Evolutionary conservation across 2,329 filamentous ascomycete genomes (phyloP).

Genomic region (Microcera coccophila): DNA sequence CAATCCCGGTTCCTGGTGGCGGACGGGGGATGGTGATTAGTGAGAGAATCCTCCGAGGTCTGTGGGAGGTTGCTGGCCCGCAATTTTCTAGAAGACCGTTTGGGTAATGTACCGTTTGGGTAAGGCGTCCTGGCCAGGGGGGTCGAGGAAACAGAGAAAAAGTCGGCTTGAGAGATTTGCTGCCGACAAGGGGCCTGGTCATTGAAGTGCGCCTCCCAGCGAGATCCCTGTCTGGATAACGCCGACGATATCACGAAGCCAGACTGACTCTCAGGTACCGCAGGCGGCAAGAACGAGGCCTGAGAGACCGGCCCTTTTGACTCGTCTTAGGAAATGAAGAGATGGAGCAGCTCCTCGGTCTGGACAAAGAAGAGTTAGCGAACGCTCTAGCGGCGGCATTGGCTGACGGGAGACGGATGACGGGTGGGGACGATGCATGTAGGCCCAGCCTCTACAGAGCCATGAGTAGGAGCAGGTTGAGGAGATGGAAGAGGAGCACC

Average conservation of each 20-base stretch:
- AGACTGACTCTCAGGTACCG: conserved; percentile 9
- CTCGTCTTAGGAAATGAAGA: conserved; percentile 23
- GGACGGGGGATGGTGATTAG: conserved; percentile 25
- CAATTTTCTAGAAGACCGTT: conserved; percentile 34
- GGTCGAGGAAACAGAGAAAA: conserved; percentile 24
- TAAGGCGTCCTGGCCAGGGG: conserved; percentile 18
- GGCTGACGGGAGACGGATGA: conserved; percentile 19
- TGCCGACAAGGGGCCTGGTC: conserved; percentile 20
- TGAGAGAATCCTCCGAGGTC: conserved; percentile 32
- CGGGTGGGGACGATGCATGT: conserved; percentile 22
- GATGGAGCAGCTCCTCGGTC: conserved; percentile 17
- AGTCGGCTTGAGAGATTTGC: conserved; percentile 26
- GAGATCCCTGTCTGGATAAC: conserved; percentile 16
- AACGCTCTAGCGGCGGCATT: conserved; percentile 23
- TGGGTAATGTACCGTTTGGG: conserved; percentile 22
- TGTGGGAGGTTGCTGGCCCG: conserved; percentile 24
- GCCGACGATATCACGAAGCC: conserved; percentile 15
- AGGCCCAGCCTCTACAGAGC: conserved; percentile 16
- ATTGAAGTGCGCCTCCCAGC: conserved; percentile 3
- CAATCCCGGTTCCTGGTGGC: conserved; percentile 24
- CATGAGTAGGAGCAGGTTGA: conserved; percentile 8
- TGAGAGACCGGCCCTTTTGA: conserved; percentile 14
- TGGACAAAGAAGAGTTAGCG: conserved; percentile 23
- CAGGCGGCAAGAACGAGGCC: conserved; percentile 3
- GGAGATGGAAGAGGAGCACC: not conserved